A percentile compares a stretch with the other conserved stretches of the same genome.
Conservation (phyloP, 305 asterid genomes). For the Fraxinus nigra region DNA sequence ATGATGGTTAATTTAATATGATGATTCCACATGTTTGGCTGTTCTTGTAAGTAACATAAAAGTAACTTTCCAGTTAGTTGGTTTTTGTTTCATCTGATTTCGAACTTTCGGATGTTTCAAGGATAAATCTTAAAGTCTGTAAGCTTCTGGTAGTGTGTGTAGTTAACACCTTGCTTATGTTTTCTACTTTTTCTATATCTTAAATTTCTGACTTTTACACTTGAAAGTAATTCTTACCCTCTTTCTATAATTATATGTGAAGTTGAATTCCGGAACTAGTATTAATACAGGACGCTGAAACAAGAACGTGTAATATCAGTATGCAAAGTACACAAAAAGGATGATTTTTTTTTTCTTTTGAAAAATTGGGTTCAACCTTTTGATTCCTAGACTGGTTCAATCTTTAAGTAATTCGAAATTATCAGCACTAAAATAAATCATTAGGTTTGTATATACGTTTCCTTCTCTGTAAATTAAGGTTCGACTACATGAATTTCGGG, state of each 20-base stretch:
- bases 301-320: neutral
- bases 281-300: neutral
- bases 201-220: neutral
- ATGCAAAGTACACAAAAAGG: neutral
- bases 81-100: neutral
- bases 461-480: neutral
- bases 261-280: neutral
- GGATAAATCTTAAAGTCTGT: neutral
- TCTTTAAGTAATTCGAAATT: neutral
- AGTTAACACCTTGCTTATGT: neutral
- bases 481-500: neutral
- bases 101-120: neutral
- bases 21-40: neutral
- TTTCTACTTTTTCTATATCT: neutral
- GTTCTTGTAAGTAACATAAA: neutral
- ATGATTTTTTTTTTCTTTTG: neutral
- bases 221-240: neutral
- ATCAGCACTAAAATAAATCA: neutral
- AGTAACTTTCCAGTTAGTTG: neutral
- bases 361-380: neutral
- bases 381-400: neutral
- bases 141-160: neutral
- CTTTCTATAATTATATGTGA: neutral
- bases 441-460: neutral
- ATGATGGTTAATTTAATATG: slow-evolving; percentile 19